phyloP scores from a whole-genome alignment of 805 yeast species.

The Priceomyces melissophilus region DNA sequence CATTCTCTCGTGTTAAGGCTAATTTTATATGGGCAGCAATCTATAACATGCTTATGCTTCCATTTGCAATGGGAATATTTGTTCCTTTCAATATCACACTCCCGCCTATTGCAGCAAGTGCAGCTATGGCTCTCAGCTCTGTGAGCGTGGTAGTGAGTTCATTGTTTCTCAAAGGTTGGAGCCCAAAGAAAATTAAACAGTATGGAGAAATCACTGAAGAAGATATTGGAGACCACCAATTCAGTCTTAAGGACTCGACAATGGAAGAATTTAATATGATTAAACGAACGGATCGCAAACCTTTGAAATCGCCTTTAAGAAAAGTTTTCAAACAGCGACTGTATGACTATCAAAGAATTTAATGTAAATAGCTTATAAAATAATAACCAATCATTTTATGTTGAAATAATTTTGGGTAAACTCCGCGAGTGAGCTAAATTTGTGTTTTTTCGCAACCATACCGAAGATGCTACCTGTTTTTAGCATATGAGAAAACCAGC shows the following conservation, averaged over 20 bases:
- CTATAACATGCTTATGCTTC: conserved; percentile 82
- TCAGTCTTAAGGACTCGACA: conserved; percentile 24
- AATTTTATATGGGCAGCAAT: conserved; percentile 86
- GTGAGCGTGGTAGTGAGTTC: conserved; percentile 85
- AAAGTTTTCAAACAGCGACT: too few relatives aligned
- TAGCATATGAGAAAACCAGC: too few relatives aligned
- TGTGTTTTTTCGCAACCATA: too few relatives aligned
- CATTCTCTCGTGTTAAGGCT: conserved; percentile 70
- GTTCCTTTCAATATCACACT: conserved; percentile 71
- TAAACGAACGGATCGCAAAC: conserved; percentile 3
- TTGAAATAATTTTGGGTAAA: too few relatives aligned
- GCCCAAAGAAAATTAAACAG: conserved; percentile 21
- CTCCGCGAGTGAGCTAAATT: too few relatives aligned
- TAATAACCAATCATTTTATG: too few relatives aligned
- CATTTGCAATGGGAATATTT: conserved; percentile 91
- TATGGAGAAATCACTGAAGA: conserved; percentile 14
- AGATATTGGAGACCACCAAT: conserved; percentile 12
- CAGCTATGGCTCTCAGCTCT: conserved; percentile 91
- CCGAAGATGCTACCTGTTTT: too few relatives aligned
- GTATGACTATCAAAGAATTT: too few relatives aligned
- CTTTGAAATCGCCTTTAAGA: too few relatives aligned
- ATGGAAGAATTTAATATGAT: conserved; percentile 20
- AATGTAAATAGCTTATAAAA: too few relatives aligned
- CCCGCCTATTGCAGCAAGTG: conserved; percentile 87
- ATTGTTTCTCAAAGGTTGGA: conserved; percentile 67